These are phyloP conservation scores for Boechera stricta DNA, from an alignment of 345 rosid species.

Conservation along the genomic window DNA sequence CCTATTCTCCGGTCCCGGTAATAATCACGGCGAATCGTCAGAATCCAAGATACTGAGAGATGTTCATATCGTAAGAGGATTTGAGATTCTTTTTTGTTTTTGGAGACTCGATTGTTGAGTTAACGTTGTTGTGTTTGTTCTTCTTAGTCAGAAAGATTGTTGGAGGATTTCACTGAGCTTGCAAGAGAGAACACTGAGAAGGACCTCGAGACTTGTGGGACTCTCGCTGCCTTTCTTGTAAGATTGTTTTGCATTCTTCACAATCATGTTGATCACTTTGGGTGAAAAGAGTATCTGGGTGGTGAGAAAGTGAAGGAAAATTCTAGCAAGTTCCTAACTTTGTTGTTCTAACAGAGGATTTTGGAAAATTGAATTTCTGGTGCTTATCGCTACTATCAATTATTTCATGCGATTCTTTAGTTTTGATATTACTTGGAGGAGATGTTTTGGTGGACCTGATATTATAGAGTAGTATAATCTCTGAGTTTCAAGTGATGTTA, in stretches of 20 bases:
- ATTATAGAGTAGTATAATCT: background rate
- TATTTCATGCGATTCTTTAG: background rate
- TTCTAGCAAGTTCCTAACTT: background rate
- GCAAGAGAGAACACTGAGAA: slow-evolving; percentile 83
- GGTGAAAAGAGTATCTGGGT: background rate
- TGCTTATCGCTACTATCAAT: background rate
- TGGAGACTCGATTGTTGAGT: background rate
- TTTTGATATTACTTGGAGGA: background rate
- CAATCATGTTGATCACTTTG: slow-evolving; percentile 5
- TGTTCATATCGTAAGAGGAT: slow-evolving; percentile 75
- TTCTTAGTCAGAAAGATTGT: slow-evolving; percentile 63
- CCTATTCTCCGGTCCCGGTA: slow-evolving; percentile 44
- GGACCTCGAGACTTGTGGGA: slow-evolving; percentile 92
- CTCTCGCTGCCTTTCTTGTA: slow-evolving; percentile 88
- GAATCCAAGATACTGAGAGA: slow-evolving; percentile 54
- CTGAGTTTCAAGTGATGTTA: no score
- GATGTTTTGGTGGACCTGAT: slow-evolving; percentile 10
- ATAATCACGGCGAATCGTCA: slow-evolving; percentile 40
- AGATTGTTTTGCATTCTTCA: slow-evolving; percentile 36
- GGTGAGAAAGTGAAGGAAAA: background rate
- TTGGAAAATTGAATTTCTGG: background rate
- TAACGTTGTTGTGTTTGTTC: slow-evolving; percentile 18
- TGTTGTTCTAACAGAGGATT: background rate
- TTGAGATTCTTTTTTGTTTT: background rate
- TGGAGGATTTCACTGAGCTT: slow-evolving; percentile 87